Conservation (phyloP, 2,329 filamentous ascomycete species). For the Fusarium piperis region DNA sequence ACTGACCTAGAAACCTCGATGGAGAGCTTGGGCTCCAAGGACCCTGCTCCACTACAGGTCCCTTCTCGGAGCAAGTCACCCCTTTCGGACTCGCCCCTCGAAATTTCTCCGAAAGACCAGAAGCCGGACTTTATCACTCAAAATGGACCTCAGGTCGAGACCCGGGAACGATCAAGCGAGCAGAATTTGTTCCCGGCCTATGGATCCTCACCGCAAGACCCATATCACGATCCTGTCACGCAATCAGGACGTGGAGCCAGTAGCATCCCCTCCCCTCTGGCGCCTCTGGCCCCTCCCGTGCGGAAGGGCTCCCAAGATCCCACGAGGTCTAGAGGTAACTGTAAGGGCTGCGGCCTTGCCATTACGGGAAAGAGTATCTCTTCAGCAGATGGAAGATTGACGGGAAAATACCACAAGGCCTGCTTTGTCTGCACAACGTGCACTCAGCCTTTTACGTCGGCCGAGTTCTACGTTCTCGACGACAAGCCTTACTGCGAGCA, state of each 20-base stretch:
- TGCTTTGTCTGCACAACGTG: constrained; percentile 95
- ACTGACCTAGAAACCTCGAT: constrained; percentile 65
- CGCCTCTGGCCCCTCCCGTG: constrained; percentile 33
- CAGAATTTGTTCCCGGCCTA: constrained; percentile 24
- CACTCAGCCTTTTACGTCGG: constrained; percentile 80
- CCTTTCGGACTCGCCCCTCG: constrained; percentile 43
- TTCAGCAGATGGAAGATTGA: constrained; percentile 89
- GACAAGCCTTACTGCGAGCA: constrained; percentile 90
- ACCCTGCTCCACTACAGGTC: constrained; percentile 43
- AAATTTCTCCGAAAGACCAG: constrained; percentile 37
- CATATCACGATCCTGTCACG: constrained; percentile 13
- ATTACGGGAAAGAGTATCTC: constrained; percentile 95
- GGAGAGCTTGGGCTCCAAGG: constrained; percentile 44
- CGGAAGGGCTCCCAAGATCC: constrained; percentile 53
- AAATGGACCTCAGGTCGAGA: constrained; percentile 27
- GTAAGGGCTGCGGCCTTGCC: constrained; percentile 80
- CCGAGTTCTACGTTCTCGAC: constrained; percentile 90
- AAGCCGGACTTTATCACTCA: constrained; percentile 38
- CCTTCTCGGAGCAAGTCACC: constrained; percentile 39
- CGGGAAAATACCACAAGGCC: constrained; percentile 91
- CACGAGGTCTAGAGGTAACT: constrained; percentile 73
- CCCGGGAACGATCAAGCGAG: constrained; percentile 19
- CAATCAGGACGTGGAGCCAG: constrained; percentile 15
- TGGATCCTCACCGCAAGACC: constrained; percentile 32
- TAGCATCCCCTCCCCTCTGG: constrained; percentile 13